phyloP scores from a whole-genome alignment of 2,329 filamentous ascomycete species.

The Xylaria sp. region DNA sequence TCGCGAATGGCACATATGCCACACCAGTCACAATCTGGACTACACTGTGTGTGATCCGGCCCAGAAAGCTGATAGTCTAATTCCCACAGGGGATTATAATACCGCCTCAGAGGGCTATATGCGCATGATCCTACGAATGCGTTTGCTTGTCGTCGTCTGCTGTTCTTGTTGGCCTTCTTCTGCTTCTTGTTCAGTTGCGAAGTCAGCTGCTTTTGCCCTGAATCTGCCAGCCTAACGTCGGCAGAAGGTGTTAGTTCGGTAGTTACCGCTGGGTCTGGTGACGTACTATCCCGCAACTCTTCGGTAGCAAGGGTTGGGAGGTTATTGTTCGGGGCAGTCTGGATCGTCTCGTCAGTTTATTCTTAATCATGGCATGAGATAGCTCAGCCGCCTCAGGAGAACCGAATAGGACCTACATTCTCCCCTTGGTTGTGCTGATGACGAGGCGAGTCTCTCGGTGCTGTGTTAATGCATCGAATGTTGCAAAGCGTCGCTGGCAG shows the following conservation, averaged over 20 bases:
- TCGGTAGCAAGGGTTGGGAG: neutral
- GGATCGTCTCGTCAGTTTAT: neutral
- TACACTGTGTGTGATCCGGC: conserved; percentile 11
- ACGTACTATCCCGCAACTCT: too few species aligned
- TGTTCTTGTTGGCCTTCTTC: conserved; percentile 1
- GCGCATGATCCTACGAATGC: neutral
- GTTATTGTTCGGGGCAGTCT: neutral
- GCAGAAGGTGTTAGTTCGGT: neutral
- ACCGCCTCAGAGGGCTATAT: neutral
- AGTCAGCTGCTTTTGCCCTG: neutral
- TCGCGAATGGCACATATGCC: conserved; percentile 4
- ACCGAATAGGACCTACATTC: neutral
- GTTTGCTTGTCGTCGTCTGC: neutral
- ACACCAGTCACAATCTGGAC: conserved; percentile 10
- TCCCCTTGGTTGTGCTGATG: neutral
- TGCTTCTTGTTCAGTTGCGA: neutral
- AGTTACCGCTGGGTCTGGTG: neutral
- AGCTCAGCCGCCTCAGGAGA: neutral
- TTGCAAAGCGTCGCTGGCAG: conserved; percentile 5
- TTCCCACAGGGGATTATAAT: conserved; percentile 10
- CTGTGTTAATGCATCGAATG: neutral
- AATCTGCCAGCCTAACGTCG: neutral
- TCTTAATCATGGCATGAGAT: neutral
- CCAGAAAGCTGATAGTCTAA: conserved; percentile 1
- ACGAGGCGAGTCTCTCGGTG: conserved; percentile 7